Base-by-base conservation (phyloP, 495 filamentous ascomycete genomes). In the Neurospora sp. region DNA sequence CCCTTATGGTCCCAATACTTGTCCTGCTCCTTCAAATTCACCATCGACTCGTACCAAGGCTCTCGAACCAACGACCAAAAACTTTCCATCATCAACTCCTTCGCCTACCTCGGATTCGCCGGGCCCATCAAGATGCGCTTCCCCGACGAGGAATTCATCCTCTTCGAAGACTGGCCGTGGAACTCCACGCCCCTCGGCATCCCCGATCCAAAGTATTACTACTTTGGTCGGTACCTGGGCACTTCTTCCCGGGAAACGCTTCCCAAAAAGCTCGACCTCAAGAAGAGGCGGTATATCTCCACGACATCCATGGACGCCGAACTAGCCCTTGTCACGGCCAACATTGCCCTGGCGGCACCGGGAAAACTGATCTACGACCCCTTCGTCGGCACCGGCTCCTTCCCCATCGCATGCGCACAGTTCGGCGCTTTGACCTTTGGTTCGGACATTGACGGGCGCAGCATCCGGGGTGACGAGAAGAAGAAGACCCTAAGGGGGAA, bases 241-340 rank as follows among this genome's bases (percentile, higher is more conserved):
- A 77, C 80, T 14, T 90, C 91, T 40, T 84, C 85, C 27, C 84
- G 94, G 48, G 86, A 91, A 37, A 65, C 53, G 1, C 79, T 89
- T n/a, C 85, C 94, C 22, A 83, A 87, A 35, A 91, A 87, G 72
- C 94, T 96, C 76, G 93, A 94, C 78, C 84, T 99, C 14, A 99
- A 99, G 83, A 97, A 96, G 81, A 87, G 96, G 8, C 83, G 85
- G 53, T 98, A 98, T 78, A 98, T 99, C 77, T 92, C 91, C 77
- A 98, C 94, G 0, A 99, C 96, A 0, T 93, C 91, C 14, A 98
- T 99, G 94, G 96, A 98, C 80, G 91, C 96, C 0, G 96, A 98
- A 78, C 84, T 99, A 48, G 91, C 93, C 35, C 88, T 99, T 2
- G 85, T 99, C 35, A 98, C 94, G 0, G 94, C 94, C 1, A 99